These are phyloP conservation scores for Themeda triandra DNA, from an alignment of 176 grass and related monocot genomes.

Conservation along the genomic window DNA sequence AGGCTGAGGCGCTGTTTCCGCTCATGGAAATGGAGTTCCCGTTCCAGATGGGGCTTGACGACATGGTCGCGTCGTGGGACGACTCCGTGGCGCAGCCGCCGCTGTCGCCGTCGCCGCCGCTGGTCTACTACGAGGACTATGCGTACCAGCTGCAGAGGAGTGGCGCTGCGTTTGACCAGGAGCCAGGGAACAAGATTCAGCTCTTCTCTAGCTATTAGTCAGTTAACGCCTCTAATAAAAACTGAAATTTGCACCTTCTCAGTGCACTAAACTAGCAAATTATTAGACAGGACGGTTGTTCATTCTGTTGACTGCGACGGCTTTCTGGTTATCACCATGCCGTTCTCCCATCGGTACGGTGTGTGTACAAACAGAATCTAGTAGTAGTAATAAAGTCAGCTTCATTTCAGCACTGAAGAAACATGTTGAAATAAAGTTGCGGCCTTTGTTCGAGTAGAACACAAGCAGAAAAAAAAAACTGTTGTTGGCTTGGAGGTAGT, in stretches of 20 bases:
- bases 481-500: neutral
- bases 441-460: neutral
- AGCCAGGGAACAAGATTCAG: conserved; percentile 55
- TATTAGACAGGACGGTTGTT: neutral
- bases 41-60: conserved; percentile 46
- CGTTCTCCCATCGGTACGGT: too few species aligned
- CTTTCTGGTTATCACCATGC: neutral
- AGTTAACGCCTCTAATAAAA: neutral
- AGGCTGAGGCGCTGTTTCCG: conserved; percentile 30
- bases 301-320: neutral
- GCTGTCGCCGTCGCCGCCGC: neutral
- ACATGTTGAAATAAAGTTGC: too few species aligned
- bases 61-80: conserved; percentile 29
- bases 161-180: conserved; percentile 39
- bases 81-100: neutral
- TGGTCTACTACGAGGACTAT: conserved; percentile 20
- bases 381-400: too few species aligned
- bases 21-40: conserved; percentile 48
- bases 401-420: too few species aligned
- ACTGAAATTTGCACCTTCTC: neutral
- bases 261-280: neutral
- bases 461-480: neutral
- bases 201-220: conserved; percentile 49
- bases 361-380: too few species aligned
- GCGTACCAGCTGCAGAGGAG: conserved; percentile 30